Evolutionary conservation across 129 eudicot genomes (phyloP).

Genomic region (Apium graveolens): DNA sequence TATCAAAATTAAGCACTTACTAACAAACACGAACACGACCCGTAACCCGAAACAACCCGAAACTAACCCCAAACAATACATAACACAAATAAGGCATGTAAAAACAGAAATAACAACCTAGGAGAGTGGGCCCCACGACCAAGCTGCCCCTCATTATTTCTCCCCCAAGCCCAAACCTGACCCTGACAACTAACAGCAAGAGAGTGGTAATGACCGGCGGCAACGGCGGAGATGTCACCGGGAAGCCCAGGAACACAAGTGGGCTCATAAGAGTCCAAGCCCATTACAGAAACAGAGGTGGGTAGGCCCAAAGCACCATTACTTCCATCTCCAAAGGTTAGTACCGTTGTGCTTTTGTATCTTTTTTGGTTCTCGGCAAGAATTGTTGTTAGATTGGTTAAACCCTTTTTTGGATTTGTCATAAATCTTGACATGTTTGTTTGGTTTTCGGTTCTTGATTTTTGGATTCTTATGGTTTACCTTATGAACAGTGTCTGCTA

Average conservation of each 20-base stretch:
- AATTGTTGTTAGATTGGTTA: conserved; percentile 11
- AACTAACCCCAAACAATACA: neutral
- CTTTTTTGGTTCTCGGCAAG: conserved; percentile 23
- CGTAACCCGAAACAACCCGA: neutral
- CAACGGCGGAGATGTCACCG: conserved; percentile 44
- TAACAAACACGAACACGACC: neutral
- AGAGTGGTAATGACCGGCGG: conserved; percentile 96
- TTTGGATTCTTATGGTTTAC: neutral
- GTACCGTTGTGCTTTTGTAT: conserved; percentile 41
- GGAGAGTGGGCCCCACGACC: conserved; percentile 58
- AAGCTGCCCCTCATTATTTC: conserved; percentile 73
- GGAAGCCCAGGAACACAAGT: conserved; percentile 63
- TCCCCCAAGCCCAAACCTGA: conserved; percentile 95
- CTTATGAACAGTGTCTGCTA: too few relatives aligned
- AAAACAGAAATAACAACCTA: conserved; percentile 28
- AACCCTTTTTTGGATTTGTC: neutral
- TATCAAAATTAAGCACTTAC: neutral
- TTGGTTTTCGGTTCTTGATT: neutral
- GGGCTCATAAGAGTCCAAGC: conserved; percentile 76
- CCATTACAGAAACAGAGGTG: conserved; percentile 35
- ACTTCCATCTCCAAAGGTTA: conserved; percentile 88
- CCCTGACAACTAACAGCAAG: conserved; percentile 77
- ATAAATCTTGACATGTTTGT: conserved; percentile 30
- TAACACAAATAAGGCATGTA: neutral
- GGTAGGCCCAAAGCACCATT: conserved; percentile 78